These are phyloP conservation scores for Ammopiptanthus mongolicus DNA, from an alignment of 306 rosid genomes.

Conservation along the genomic window DNA sequence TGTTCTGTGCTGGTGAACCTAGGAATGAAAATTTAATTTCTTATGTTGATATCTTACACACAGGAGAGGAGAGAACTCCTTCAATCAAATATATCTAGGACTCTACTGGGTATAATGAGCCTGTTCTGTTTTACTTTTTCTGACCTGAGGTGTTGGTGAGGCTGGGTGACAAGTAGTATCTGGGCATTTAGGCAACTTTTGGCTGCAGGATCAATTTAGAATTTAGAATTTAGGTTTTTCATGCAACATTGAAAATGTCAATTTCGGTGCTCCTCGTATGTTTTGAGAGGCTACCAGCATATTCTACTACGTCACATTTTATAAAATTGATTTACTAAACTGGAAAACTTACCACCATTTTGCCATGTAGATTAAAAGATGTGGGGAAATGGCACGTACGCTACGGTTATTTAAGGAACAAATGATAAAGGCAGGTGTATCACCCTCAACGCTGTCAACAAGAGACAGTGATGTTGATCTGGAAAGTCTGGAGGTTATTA, in stretches of 20 bases:
- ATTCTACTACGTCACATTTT: not conserved
- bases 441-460: slow-evolving; percentile 32
- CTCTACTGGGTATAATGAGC: not conserved
- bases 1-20: not conserved
- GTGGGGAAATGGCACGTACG: slow-evolving; percentile 77
- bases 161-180: not conserved
- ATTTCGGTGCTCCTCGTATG: not conserved
- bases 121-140: not conserved
- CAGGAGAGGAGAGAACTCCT: not conserved
- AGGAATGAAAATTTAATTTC: not conserved
- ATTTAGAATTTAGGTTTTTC: not conserved
- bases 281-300: not conserved
- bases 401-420: slow-evolving; percentile 73
- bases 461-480: slow-evolving; percentile 36
- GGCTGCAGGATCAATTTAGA: not conserved
- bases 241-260: not conserved
- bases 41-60: not conserved
- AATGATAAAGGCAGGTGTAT: slow-evolving; percentile 59
- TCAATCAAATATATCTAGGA: not conserved
- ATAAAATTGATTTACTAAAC: not conserved
- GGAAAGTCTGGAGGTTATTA: slow-evolving; percentile 71
- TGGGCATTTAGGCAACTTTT: not conserved
- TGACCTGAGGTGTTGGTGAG: not conserved
- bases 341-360: slow-evolving; percentile 13
- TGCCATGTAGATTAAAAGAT: slow-evolving; percentile 57